Base-by-base conservation (phyloP, 2,329 filamentous ascomycete genomes). In the Lasiodiplodia hormozganensis region DNA sequence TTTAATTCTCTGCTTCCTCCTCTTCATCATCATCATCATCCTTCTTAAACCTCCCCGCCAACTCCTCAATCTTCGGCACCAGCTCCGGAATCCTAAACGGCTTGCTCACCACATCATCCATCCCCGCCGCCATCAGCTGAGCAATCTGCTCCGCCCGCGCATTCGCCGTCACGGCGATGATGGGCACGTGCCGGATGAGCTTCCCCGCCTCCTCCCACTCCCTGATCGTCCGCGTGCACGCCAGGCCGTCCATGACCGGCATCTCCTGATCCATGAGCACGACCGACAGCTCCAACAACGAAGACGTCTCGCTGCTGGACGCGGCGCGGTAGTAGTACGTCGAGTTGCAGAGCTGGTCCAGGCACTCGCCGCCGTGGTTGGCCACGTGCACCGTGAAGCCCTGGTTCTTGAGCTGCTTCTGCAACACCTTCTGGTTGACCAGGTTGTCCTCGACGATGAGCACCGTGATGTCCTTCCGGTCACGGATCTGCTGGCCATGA, bases 21-120 rank as follows among this genome's bases (percentile, higher is more conserved):
- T 25, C 12, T 16, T 31, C 36, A 38, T 23, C n/a, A 2, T 36
- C 51, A 21, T 14, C n/a, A 0, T 36, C 51, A 7, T 12, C 23
- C 5, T 43, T 43, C 38, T 5, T n/a, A n/a, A 47, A 67, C 54
- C 7, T 53, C 8, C 18, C 66, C 23, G 81, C 77, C 64, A 85
- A 71, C 70, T 85, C 82, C 68, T 85, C 82, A 62, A 85, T 85
- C 74, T 85, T 85, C 1, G 83, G 83, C 21, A 85, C 76, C 31
- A 85, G 73, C 52, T 85, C 83, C 3, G 79, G 78, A 38, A 85
- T 85, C n/a, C 83, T 76, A 71, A 85, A 85, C 0, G 84, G 84
- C 70, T 85, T 85, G 34, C 76, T 79, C 3, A 85, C 83, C 3
- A 85, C 83, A 71, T 85, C 83, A 69, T 85, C 83, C 79, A 81